Conservation (phyloP, 1,139 yeast genomes). For the Wickerhamiella pararugosa region DNA sequence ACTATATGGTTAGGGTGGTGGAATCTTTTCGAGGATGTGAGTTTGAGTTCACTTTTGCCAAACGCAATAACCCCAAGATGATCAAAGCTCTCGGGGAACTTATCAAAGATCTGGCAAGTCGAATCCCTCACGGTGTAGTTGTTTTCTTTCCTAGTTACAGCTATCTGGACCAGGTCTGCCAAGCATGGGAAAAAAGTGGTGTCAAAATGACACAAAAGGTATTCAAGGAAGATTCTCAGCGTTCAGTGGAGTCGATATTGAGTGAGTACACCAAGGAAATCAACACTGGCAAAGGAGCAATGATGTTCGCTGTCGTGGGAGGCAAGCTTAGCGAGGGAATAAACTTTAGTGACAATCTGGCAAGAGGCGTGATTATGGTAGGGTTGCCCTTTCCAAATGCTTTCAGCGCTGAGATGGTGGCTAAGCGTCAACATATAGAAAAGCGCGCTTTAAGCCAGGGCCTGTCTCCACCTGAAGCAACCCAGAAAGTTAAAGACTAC, state of each 20-base stretch:
- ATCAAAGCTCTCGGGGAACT: slow-evolving; percentile 40
- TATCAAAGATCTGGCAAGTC: slow-evolving; percentile 30
- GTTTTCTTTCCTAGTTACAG: slow-evolving; percentile 76
- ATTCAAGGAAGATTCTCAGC: slow-evolving; percentile 42
- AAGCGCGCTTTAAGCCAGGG: slow-evolving; percentile 27
- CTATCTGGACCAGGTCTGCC: slow-evolving; percentile 39
- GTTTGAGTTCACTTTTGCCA: slow-evolving; percentile 58
- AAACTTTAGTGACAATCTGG: slow-evolving; percentile 72
- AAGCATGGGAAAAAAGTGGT: slow-evolving; percentile 34
- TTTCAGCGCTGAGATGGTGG: slow-evolving; percentile 66
- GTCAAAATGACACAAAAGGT: slow-evolving; percentile 17
- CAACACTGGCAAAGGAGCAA: slow-evolving; percentile 35
- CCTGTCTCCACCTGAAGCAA: slow-evolving; percentile 30
- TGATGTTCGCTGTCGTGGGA: slow-evolving; percentile 76
- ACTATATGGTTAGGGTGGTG: slow-evolving; percentile 48
- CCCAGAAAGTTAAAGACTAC: slow-evolving; percentile 38
- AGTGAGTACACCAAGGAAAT: slow-evolving; percentile 33
- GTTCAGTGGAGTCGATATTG: slow-evolving; percentile 26
- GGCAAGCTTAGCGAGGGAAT: slow-evolving; percentile 93
- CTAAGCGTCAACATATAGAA: slow-evolving; percentile 56
- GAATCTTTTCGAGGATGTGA: slow-evolving; percentile 20
- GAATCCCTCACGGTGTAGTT: slow-evolving; percentile 63
- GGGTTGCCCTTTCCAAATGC: slow-evolving; percentile 89
- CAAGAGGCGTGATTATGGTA: slow-evolving; percentile 74
- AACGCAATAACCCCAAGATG: slow-evolving; percentile 36